Evolutionary conservation across 1,284 basidiomycete species (phyloP).

Genomic region (Malassezia nana): DNA sequence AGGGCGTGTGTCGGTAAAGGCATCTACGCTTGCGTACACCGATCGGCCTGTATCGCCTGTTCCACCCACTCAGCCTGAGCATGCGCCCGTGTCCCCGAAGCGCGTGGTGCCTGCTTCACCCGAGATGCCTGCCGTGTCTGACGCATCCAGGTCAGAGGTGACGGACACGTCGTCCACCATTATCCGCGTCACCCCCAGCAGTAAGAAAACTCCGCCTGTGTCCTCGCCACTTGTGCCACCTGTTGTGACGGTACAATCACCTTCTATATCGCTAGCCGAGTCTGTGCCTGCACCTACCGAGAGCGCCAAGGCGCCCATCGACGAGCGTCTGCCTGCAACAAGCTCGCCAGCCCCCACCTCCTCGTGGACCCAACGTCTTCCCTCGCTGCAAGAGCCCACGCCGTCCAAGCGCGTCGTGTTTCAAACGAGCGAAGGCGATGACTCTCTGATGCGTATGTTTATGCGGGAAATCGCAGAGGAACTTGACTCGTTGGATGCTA

Average conservation of each 20-base stretch:
- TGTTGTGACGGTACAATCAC: background rate
- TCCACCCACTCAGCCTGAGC: background rate
- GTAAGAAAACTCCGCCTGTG: background rate
- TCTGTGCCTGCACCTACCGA: background rate
- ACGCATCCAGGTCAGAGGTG: background rate
- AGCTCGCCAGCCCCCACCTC: background rate
- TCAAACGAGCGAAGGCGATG: slow-evolving; percentile 29
- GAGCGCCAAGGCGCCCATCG: background rate
- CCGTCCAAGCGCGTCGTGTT: background rate
- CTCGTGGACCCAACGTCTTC: slow-evolving; percentile 13
- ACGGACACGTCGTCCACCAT: background rate
- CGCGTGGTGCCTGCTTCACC: background rate
- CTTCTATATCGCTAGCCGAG: background rate
- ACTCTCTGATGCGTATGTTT: slow-evolving; percentile 65
- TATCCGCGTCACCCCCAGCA: background rate
- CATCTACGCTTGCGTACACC: background rate
- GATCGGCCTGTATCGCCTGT: background rate
- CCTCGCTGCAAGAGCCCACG: background rate
- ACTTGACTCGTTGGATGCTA: slow-evolving; percentile 57
- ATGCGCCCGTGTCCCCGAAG: background rate
- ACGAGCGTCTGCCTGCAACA: background rate
- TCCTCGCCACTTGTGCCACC: background rate
- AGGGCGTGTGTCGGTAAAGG: background rate
- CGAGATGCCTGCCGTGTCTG: background rate
- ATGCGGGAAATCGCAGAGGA: slow-evolving; percentile 72